Conservation (phyloP, 805 yeast genomes). For the Ogataea paradorogensis region DNA sequence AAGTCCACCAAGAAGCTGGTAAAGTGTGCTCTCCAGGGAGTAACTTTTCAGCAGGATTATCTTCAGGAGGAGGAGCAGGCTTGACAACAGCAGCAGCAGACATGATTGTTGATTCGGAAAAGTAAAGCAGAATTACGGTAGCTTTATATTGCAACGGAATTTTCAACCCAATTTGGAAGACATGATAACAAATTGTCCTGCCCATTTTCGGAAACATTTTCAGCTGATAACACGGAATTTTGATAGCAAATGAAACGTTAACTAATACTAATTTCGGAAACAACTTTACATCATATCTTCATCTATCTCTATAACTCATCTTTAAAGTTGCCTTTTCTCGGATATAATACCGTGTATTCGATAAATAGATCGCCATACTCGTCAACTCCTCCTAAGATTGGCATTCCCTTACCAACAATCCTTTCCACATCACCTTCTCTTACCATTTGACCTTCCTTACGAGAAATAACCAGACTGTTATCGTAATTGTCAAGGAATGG, state of each 20-base stretch:
- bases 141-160: conserved; percentile 8
- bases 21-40: conserved; percentile 49
- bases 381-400: conserved; percentile 48
- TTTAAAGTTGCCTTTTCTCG: conserved; percentile 35
- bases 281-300: not conserved
- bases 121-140: not conserved
- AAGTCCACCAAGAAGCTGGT: conserved; percentile 68
- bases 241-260: conserved; percentile 1
- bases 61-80: conserved; percentile 30
- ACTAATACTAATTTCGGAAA: conserved; percentile 9
- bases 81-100: conserved; percentile 27
- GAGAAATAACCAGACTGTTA: conserved; percentile 40
- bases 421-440: conserved; percentile 69
- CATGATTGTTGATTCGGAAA: conserved; percentile 14
- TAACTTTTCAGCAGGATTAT: conserved; percentile 28
- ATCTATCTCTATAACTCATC: conserved; percentile 29
- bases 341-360: conserved; percentile 47
- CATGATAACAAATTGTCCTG: conserved; percentile 2
- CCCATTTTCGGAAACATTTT: conserved; percentile 7
- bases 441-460: conserved; percentile 53
- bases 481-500: conserved; percentile 63
- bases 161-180: conserved; percentile 6
- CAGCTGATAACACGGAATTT: conserved; percentile 11
- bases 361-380: conserved; percentile 53
- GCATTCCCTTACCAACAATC: conserved; percentile 84